These are phyloP conservation scores for Neurospora tetrasperma DNA, from an alignment of 495 filamentous ascomycete species.

Conservation along the genomic window DNA sequence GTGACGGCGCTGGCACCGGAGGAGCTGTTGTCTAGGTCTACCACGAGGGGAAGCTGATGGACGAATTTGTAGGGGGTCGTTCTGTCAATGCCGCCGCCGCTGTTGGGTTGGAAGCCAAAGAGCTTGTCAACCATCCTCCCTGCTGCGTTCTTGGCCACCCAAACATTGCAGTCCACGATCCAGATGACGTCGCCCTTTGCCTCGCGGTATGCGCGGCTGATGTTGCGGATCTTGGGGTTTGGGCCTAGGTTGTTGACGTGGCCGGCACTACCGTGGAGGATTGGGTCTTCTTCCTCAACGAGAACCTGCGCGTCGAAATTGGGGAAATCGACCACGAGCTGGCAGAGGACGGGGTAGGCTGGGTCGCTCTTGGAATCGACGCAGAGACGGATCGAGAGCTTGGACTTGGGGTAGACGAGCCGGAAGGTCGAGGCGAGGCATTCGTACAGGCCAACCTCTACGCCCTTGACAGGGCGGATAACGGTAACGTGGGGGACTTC, in stretches of 20 bases:
- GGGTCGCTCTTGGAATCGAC: constrained; percentile 70
- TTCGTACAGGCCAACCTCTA: constrained; percentile 83
- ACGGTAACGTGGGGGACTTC: constrained; percentile 76
- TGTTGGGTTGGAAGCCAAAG: constrained; percentile 48
- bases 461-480: constrained; percentile 86
- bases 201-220: constrained; percentile 92
- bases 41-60: constrained; percentile 81
- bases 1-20: constrained; percentile 13
- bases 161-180: constrained; percentile 95
- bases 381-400: constrained; percentile 76
- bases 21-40: constrained; percentile 48
- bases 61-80: constrained; percentile 79
- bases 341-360: constrained; percentile 61
- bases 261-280: constrained; percentile 45
- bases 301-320: constrained; percentile 62
- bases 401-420: constrained; percentile 67
- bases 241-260: constrained; percentile 62
- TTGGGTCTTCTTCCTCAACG: constrained; percentile 82
- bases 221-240: constrained; percentile 96
- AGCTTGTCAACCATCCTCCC: constrained; percentile 82
- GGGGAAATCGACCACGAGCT: constrained; percentile 61
- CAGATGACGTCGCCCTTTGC: constrained; percentile 86
- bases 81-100: constrained; percentile 9
- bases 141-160: constrained; percentile 69
- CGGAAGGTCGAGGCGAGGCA: constrained; percentile 86